Evolutionary conservation across 1,284 basidiomycete genomes (phyloP).

Genomic region (Papiliotrema terrestris): DNA sequence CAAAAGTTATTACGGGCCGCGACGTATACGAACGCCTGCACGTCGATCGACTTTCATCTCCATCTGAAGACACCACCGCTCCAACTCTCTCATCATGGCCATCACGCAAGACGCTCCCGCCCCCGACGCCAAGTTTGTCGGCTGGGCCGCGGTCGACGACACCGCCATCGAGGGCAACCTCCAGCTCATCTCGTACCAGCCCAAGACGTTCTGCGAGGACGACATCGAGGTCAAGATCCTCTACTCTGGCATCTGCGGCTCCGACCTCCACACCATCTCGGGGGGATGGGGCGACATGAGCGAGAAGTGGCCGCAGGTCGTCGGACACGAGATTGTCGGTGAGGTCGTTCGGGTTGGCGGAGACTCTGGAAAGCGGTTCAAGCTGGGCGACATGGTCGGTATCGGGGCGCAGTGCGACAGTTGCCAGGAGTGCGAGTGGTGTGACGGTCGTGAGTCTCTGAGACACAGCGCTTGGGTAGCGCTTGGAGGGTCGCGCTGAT

Average conservation of each 20-base stretch:
- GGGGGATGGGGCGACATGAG: constrained; percentile 18
- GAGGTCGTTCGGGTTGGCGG: constrained; percentile 44
- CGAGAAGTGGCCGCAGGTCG: constrained; percentile 24
- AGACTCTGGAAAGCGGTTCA: constrained; percentile 50
- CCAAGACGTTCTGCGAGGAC: constrained; percentile 45
- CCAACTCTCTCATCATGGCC: too few relatives aligned
- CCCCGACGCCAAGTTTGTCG: constrained; percentile 10
- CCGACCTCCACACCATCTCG: constrained; percentile 19
- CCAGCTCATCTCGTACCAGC: constrained; percentile 40
- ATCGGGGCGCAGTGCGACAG: constrained; percentile 53
- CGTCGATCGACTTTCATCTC: too few relatives aligned
- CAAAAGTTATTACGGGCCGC: too few relatives aligned
- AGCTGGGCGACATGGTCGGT: constrained; percentile 51
- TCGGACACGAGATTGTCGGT: constrained; percentile 55
- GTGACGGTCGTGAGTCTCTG: constrained; percentile 45
- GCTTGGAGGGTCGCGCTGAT: constrained; percentile 18
- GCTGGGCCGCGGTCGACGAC: constrained; percentile 41
- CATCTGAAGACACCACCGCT: too few relatives aligned
- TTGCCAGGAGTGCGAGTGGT: constrained; percentile 48
- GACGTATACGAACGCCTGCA: too few relatives aligned
- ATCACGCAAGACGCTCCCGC: too few relatives aligned
- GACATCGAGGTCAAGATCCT: constrained; percentile 42
- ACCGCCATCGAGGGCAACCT: constrained; percentile 45
- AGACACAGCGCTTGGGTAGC: not conserved
- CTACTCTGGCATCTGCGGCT: constrained; percentile 39